phyloP scores from a whole-genome alignment of 495 filamentous ascomycete genomes.

The Xylaria intraflava region DNA sequence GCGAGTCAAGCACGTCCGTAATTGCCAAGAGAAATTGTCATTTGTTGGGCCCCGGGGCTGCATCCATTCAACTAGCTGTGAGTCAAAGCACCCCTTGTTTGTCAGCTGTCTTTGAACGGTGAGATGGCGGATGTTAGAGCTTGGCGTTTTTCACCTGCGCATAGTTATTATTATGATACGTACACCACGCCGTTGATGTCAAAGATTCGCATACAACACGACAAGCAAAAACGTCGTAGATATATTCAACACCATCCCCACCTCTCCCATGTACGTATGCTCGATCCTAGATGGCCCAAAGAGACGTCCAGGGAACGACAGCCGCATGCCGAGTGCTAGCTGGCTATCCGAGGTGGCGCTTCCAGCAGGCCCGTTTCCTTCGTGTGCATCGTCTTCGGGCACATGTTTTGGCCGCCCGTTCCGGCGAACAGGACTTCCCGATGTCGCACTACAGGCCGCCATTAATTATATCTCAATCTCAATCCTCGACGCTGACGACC shows the following conservation, averaged over 20 bases:
- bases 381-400: background rate
- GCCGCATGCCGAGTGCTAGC: too few species aligned
- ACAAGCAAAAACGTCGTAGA: too few species aligned
- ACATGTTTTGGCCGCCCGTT: background rate
- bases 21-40: too few species aligned
- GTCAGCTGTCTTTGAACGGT: background rate
- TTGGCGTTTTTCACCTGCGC: background rate
- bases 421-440: constrained; percentile 2
- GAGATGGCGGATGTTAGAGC: background rate
- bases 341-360: background rate
- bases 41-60: background rate
- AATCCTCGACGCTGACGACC: constrained; percentile 3
- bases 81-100: background rate
- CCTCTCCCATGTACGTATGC: background rate
- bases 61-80: too few species aligned
- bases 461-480: background rate
- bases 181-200: too few species aligned
- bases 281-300: background rate
- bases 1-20: too few species aligned
- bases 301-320: background rate
- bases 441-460: constrained; percentile 7
- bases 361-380: background rate
- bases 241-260: background rate
- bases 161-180: background rate
- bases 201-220: too few species aligned